Conservation (phyloP, 2,329 filamentous ascomycete species). For the Curvularia lunata region DNA sequence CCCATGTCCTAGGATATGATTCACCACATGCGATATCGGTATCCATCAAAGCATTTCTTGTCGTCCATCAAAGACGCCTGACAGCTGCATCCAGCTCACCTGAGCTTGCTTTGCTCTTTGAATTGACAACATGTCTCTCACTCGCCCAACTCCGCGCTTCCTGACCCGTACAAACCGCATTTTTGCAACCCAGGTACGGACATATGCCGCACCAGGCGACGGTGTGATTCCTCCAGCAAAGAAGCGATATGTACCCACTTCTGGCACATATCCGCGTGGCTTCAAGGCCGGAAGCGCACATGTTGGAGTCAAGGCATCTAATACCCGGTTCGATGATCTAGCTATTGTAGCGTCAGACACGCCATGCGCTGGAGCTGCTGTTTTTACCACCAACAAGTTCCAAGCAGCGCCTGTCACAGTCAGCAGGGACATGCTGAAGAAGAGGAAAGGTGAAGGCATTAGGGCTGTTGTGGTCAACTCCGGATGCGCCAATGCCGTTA, state of each 20-base stretch:
- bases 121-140: constrained; percentile 38
- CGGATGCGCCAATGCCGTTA: constrained; percentile 96
- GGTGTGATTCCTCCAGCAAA: constrained; percentile 76
- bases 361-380: constrained; percentile 85
- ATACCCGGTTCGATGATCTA: constrained; percentile 89
- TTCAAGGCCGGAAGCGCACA: constrained; percentile 87
- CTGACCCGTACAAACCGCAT: constrained; percentile 34
- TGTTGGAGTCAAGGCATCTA: constrained; percentile 91
- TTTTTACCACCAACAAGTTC: constrained; percentile 98
- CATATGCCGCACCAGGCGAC: constrained; percentile 66
- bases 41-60: neutral
- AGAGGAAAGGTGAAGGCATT: constrained; percentile 71
- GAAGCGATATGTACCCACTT: constrained; percentile 85
- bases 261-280: constrained; percentile 86
- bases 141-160: constrained; percentile 38
- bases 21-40: neutral
- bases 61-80: constrained; percentile 1
- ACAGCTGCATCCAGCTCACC: constrained; percentile 10
- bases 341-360: constrained; percentile 85
- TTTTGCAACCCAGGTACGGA: constrained; percentile 52
- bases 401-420: constrained; percentile 94
- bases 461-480: constrained; percentile 90
- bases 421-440: constrained; percentile 73
- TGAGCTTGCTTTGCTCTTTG: neutral
- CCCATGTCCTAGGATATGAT: neutral